Evolutionary conservation across 1,139 yeast species (phyloP), one percentile per base, ranked within the genome.

Genomic region (Kazachstania sp.): DNA sequence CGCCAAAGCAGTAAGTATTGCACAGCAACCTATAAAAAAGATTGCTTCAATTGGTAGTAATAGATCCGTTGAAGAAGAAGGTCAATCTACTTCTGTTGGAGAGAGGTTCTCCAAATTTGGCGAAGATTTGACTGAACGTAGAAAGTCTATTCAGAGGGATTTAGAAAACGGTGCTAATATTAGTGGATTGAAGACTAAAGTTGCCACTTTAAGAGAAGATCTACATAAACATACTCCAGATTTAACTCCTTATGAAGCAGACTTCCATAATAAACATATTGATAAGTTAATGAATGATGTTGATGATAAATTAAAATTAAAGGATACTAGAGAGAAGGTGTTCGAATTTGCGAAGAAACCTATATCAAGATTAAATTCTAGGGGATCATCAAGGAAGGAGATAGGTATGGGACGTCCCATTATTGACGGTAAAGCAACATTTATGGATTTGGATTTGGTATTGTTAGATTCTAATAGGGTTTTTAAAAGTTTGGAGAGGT

Each of bases 231-330:
- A 48, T 4, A 38, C 57, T 2, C 47, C 47, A 29, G 47, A 37
- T 13, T 39, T 60, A 15, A 41, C 63, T 6, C 36, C 53, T 3
- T 54, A 54, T 42, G 63, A 58, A 32, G 40, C 42, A 20, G 57
- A 58, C 32, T 49, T 39, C 15, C 56, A 49, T 44, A 46, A 51
- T 8, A 42, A 46, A 12, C 51, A 51, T 40, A 47, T 56, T 12
- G 54, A 51, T 11, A 41, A 34, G 1, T 42, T 59, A 15, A 43
- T 56, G 39, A 54, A 51, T 18, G 39, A 38, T 19, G 41, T 57
- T 9, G 48, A 53, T 39, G 37, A 36, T n/a, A 46, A 41, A 32
- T 19, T 38, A 19, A 29, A 28, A 4, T 4, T 37, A 11, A 16
- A 42, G 12, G 39, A 39, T 7, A 26, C 36, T 13, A 26, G 15